These are phyloP conservation scores for Alliaria petiolata DNA, from an alignment of 345 rosid species.

Conservation along the genomic window DNA sequence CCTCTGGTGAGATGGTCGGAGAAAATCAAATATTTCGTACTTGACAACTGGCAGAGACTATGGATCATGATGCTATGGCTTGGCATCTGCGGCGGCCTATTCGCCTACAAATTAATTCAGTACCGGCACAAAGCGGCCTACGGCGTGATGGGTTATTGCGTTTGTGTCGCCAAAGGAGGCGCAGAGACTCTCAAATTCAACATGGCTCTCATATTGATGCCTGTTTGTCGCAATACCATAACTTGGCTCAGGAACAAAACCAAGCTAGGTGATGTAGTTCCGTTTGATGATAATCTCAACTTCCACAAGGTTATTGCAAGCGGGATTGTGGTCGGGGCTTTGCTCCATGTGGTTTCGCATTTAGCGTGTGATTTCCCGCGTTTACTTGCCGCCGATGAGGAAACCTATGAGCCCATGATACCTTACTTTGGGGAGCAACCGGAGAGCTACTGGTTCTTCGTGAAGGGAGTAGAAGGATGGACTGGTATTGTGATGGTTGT, in stretches of 20 bases:
- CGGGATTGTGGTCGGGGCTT: constrained; percentile 57
- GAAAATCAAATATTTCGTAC: constrained; percentile 50
- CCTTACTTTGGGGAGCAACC: constrained; percentile 67
- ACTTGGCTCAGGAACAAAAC: constrained; percentile 94
- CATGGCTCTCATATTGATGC: constrained; percentile 79
- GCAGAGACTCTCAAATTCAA: constrained; percentile 86
- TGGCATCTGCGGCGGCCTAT: constrained; percentile 54
- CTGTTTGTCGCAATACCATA: constrained; percentile 82
- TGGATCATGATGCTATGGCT: constrained; percentile 82
- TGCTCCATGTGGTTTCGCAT: constrained; percentile 70
- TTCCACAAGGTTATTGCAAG: constrained; percentile 82
- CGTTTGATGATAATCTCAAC: constrained; percentile 83
- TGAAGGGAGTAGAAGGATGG: constrained; percentile 73
- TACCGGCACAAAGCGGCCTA: constrained; percentile 50
- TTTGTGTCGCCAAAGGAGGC: constrained; percentile 80
- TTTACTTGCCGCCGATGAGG: constrained; percentile 53
- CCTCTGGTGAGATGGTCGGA: constrained; percentile 42
- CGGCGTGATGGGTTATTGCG: constrained; percentile 85
- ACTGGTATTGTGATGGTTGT: constrained; percentile 77
- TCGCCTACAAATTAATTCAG: constrained; percentile 67
- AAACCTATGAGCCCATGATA: constrained; percentile 53
- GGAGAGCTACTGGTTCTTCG: constrained; percentile 65
- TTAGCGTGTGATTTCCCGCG: constrained; percentile 81
- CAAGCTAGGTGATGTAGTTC: constrained; percentile 61
- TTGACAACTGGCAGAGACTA: constrained; percentile 82